Percentiles rank a stretch among this genome's conserved stretches.
Conservation (phyloP, 805 yeast genomes). For the Kuraishia borneana region DNA sequence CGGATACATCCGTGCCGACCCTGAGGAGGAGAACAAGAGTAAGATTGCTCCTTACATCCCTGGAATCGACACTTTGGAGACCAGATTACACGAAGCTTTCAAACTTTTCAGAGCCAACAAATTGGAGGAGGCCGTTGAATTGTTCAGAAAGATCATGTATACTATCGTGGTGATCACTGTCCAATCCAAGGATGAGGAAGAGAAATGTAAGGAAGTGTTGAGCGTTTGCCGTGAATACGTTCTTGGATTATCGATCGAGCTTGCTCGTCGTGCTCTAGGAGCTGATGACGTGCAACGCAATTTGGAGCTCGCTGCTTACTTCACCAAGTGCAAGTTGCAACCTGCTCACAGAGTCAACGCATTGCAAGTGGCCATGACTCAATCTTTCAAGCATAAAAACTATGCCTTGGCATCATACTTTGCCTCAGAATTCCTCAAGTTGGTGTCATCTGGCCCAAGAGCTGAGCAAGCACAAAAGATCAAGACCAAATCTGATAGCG, state of each 20-base stretch:
- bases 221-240: slow-evolving; percentile 80
- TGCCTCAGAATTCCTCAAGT: slow-evolving; percentile 71
- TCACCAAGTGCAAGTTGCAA: slow-evolving; percentile 75
- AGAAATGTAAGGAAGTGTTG: slow-evolving; percentile 61
- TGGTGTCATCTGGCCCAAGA: slow-evolving; percentile 63
- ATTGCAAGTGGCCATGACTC: slow-evolving; percentile 89
- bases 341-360: slow-evolving; percentile 82
- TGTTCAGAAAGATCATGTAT: slow-evolving; percentile 74
- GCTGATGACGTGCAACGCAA: slow-evolving; percentile 69
- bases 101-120: slow-evolving; percentile 75
- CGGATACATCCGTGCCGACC: slow-evolving; percentile 56
- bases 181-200: slow-evolving; percentile 62
- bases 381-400: slow-evolving; percentile 81
- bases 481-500: slow-evolving; percentile 66
- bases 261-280: slow-evolving; percentile 74
- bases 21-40: slow-evolving; percentile 39
- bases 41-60: slow-evolving; percentile 60
- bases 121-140: slow-evolving; percentile 66
- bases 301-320: slow-evolving; percentile 91
- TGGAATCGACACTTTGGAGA: slow-evolving; percentile 57
- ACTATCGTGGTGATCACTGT: slow-evolving; percentile 64
- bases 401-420: slow-evolving; percentile 81
- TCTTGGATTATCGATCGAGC: slow-evolving; percentile 83
- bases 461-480: slow-evolving; percentile 84
- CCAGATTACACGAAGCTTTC: slow-evolving; percentile 62